A percentile compares a stretch with the other conserved stretches of the same genome.
phyloP scores from a whole-genome alignment of 306 rosid species.

The Canavalia gladiata region DNA sequence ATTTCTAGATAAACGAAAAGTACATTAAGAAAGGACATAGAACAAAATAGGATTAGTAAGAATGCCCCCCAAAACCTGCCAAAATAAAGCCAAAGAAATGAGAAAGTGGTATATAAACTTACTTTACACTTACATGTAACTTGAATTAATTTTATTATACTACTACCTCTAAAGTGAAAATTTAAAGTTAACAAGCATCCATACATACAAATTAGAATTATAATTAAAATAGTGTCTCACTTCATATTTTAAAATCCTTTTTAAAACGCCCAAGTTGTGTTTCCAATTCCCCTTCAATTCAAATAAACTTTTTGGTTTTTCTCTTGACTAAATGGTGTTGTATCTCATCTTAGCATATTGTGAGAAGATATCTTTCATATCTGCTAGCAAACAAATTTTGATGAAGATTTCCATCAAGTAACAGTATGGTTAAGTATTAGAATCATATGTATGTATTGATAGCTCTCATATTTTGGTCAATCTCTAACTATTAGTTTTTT shows the following conservation, averaged over 20 bases:
- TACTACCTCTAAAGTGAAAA: slow-evolving; percentile 32
- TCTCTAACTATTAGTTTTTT: too few relatives aligned
- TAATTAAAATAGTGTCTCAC: slow-evolving; percentile 63
- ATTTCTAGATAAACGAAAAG: not conserved
- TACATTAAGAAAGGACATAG: not conserved
- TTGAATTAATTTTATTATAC: slow-evolving; percentile 13
- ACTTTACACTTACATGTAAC: not conserved
- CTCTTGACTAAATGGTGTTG: too few relatives aligned
- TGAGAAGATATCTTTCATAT: too few relatives aligned
- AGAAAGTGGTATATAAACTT: not conserved
- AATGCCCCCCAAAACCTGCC: not conserved
- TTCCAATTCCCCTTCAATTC: slow-evolving; percentile 79
- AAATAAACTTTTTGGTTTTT: slow-evolving; percentile 51
- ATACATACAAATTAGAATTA: slow-evolving; percentile 16
- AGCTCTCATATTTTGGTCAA: too few relatives aligned
- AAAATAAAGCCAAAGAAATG: not conserved
- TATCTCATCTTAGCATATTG: too few relatives aligned
- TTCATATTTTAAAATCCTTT: slow-evolving; percentile 73
- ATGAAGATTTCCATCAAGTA: too few relatives aligned
- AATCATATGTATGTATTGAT: too few relatives aligned
- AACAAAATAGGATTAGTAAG: slow-evolving; percentile 25
- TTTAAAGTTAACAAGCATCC: slow-evolving; percentile 15
- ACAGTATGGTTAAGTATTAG: too few relatives aligned
- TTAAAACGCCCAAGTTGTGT: slow-evolving; percentile 73
- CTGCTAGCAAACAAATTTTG: too few relatives aligned